Conservation (phyloP, 2,329 filamentous ascomycete species). For the Colletotrichum sp. region DNA sequence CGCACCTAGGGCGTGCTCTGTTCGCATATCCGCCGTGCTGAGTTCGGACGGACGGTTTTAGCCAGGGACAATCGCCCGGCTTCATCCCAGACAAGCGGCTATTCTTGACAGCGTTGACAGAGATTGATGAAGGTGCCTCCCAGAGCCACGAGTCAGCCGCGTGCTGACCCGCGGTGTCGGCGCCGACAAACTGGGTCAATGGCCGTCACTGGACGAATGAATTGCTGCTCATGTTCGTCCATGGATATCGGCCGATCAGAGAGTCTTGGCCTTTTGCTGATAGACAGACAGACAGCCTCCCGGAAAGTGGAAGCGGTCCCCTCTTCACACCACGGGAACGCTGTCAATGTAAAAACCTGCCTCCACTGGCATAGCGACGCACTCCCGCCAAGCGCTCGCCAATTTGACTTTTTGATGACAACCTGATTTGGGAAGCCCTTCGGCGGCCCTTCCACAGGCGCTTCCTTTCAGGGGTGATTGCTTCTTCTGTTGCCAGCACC, state of each 20-base stretch:
- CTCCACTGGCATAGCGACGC: neutral
- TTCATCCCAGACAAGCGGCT: neutral
- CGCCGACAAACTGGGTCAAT: neutral
- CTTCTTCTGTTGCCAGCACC: neutral
- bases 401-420: neutral
- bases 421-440: neutral
- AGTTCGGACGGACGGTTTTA: constrained; percentile 4
- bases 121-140: neutral
- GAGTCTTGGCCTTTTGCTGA: neutral
- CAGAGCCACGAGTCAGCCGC: neutral
- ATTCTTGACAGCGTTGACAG: neutral
- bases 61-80: neutral
- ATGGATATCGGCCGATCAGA: neutral
- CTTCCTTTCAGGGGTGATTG: neutral
- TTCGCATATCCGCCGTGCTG: neutral
- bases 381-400: constrained; percentile 7
- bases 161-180: neutral
- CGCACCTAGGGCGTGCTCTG: neutral
- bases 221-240: neutral
- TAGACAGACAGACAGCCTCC: neutral
- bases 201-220: neutral
- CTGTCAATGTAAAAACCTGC: neutral
- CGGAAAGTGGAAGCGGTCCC: neutral
- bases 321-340: neutral
- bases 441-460: neutral